These are phyloP conservation scores for Rhodotorula sphaerocarpa DNA, from an alignment of 768 basidiomycete genomes.

Conservation along the genomic window DNA sequence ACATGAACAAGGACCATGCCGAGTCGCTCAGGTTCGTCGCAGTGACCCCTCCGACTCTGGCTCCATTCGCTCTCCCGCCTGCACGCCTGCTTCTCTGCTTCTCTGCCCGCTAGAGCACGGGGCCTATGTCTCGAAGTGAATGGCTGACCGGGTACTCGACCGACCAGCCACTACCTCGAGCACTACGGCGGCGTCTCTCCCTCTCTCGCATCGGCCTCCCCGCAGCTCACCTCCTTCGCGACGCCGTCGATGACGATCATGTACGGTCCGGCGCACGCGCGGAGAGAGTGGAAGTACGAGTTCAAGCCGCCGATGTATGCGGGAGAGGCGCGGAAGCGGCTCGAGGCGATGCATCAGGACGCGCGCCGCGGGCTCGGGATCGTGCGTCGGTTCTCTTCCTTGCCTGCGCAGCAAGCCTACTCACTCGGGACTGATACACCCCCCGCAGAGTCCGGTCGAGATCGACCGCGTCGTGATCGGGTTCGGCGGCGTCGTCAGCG, in stretches of 20 bases:
- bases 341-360: conserved; percentile 23
- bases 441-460: background rate
- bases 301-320: conserved; percentile 17
- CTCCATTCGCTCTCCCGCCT: background rate
- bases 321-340: conserved; percentile 13
- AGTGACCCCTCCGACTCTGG: background rate
- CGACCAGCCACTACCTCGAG: background rate
- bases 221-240: conserved; percentile 4
- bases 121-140: no score
- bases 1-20: conserved; percentile 20
- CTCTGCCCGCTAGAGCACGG: no score
- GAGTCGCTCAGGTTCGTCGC: conserved; percentile 2
- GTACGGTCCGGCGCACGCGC: background rate
- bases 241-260: background rate
- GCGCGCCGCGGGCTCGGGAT: conserved; percentile 5
- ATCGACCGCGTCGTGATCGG: background rate
- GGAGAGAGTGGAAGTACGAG: background rate
- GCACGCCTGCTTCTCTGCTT: no score
- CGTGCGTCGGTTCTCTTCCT: background rate
- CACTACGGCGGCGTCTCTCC: background rate
- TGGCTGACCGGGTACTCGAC: no score
- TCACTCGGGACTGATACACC: background rate
- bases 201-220: background rate
- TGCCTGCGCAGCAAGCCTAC: no score
- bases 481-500: background rate